Percentiles rank a stretch among this genome's conserved stretches.
Conservation (phyloP, 768 basidiomycete species). For the Clavulina sp. region DNA sequence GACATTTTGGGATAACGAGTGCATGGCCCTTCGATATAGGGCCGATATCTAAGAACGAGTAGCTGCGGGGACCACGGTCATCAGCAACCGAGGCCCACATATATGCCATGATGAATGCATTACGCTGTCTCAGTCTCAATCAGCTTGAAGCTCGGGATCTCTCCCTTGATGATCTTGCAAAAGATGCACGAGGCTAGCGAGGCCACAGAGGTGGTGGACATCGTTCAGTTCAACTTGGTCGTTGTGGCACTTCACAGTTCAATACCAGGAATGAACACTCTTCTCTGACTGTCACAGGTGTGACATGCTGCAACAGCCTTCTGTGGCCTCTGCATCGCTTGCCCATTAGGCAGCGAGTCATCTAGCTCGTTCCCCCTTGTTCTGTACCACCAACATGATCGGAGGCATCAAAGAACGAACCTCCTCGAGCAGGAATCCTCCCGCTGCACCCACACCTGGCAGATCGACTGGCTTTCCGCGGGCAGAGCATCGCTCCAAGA, state of each 20-base stretch:
- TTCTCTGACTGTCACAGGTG: too few species aligned
- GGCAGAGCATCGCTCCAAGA: conserved; percentile 41
- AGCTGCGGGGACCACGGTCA: conserved; percentile 24
- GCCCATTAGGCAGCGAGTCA: background rate
- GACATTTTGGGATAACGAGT: conserved; percentile 87
- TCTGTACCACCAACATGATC: conserved; percentile 15
- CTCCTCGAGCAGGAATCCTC: conserved; percentile 13
- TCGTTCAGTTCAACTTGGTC: too few species aligned
- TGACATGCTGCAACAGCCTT: too few species aligned
- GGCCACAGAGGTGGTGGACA: too few species aligned
- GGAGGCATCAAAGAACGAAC: conserved; percentile 33
- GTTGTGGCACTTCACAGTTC: too few species aligned
- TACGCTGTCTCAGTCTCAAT: conserved; percentile 57
- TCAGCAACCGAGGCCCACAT: background rate
- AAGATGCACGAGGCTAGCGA: conserved; percentile 42
- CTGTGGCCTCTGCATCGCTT: background rate
- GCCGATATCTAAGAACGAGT: conserved; percentile 83
- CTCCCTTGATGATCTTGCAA: conserved; percentile 90
- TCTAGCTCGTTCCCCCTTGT: background rate
- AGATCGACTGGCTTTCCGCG: conserved; percentile 42
- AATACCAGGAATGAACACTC: too few species aligned
- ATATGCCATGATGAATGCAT: conserved; percentile 16
- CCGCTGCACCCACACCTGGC: conserved; percentile 15
- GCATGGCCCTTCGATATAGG: conserved; percentile 84
- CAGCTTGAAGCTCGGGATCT: conserved; percentile 74